Base-by-base conservation (phyloP, 208 protist species). In the Perkinsela sp. region DNA sequence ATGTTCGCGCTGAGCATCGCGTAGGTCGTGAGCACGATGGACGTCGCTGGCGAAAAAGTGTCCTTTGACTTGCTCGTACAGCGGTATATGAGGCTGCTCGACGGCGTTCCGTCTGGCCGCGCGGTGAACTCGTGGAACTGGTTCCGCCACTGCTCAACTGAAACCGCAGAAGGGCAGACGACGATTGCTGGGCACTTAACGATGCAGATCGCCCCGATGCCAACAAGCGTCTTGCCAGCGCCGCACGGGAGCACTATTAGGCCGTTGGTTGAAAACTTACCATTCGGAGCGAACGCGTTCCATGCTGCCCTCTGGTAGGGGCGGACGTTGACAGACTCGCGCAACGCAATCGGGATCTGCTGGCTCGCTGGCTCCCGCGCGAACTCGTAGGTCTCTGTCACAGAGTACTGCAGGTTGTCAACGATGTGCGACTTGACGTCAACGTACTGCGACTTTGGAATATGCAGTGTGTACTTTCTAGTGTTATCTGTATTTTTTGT, bases 171-270 rank as follows among this genome's bases (percentile, higher is more conserved):
- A 70, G 93, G 94, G 74, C 89, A 97, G 74, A 96, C 84, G 31
- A 98, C 89, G 1, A 97, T 81, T 0, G 87, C 93, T 13, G 80
- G 77, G 72, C 96, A 94, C 70, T 95, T 89, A 68, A 98, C 76
- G 1, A 85, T 94, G 29, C 76, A 79, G 0, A 87, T 83, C 0
- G 94, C 93, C 1, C 91, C 93, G 67, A 99, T 96, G n/a, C 96
- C 97, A 13, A 95, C 95, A 2, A 99, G 84, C 16, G 96, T 98
- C 79, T 99, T 99, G 66, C 97, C 97, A 0, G 95, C 94, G 29
- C 97, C 97, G 78, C 97, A 99, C 29, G 97, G 96, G 1, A 99
- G 83, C 32, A 99, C 96, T 71, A 99, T 92, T 28, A 99, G 90
- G 28, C 96, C 96, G 57, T 87, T 85, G 71, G 91, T 84, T 6